Evolutionary conservation across 495 filamentous ascomycete species (phyloP).

Genomic region (Bathelium albidoporum): DNA sequence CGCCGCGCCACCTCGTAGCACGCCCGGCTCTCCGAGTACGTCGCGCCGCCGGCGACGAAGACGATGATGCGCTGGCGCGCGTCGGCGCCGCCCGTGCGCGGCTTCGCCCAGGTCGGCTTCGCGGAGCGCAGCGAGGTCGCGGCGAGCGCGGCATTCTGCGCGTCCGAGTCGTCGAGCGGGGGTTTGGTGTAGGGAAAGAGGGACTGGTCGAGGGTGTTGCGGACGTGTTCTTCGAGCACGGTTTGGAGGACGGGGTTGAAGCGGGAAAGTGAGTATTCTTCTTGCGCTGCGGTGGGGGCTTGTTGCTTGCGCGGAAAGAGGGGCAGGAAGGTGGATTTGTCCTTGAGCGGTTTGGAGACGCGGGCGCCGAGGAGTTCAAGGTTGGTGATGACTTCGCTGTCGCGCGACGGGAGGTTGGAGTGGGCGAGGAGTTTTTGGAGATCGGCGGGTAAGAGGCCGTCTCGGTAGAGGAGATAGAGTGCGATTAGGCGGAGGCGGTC

Average conservation of each 20-base stretch:
- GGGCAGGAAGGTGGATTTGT: slow-evolving; percentile 53
- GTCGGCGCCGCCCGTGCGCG: slow-evolving; percentile 53
- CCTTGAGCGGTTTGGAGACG: slow-evolving; percentile 63
- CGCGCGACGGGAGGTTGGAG: slow-evolving; percentile 61
- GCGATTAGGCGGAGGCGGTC: slow-evolving; percentile 79
- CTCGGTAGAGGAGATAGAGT: slow-evolving; percentile 75
- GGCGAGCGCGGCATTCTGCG: slow-evolving; percentile 45
- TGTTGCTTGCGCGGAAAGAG: slow-evolving; percentile 55
- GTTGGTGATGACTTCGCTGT: slow-evolving; percentile 64
- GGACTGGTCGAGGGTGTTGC: slow-evolving; percentile 43
- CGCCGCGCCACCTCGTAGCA: slow-evolving; percentile 78
- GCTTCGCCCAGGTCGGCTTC: slow-evolving; percentile 90
- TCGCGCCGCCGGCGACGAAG: slow-evolving; percentile 94
- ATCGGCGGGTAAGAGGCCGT: slow-evolving; percentile 81
- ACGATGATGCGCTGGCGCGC: slow-evolving; percentile 85
- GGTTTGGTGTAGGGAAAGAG: slow-evolving; percentile 77
- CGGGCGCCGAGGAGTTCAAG: slow-evolving; percentile 74
- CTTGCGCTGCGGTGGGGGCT: slow-evolving; percentile 35
- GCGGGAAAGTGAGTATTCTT: slow-evolving; percentile 51
- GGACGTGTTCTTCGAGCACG: slow-evolving; percentile 56
- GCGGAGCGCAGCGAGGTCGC: slow-evolving; percentile 74
- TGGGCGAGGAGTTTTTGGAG: slow-evolving; percentile 76
- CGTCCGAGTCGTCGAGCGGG: slow-evolving; percentile 47
- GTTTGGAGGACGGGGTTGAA: slow-evolving; percentile 42
- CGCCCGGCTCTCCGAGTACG: slow-evolving; percentile 73